Base-by-base conservation (phyloP, 768 basidiomycete genomes). In the Coprinellus aureogranulatus region DNA sequence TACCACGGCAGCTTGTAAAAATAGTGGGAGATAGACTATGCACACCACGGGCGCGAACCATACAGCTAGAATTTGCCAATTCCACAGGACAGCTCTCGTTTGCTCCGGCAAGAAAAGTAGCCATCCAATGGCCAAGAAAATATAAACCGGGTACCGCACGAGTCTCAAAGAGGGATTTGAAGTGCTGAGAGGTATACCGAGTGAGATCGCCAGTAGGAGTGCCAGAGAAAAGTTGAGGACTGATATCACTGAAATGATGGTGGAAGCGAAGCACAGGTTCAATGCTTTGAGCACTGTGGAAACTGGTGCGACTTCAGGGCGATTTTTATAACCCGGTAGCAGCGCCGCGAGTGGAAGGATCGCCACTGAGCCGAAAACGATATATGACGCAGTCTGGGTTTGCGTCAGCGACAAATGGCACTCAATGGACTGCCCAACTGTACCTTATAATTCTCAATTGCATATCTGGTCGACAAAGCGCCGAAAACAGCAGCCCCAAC, bases 191-290 rank as follows among this genome's bases (percentile, higher is more conserved):
- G 92, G 89, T 10, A 88, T 41, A 8, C 86, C 85, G 18, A 93
- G 77, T 9, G 83, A 64, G 26, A 89, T 67, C 0, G 89, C 83
- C 18, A 96, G 78, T 22, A 79, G 67, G 22, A 88, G 85, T 0
- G 95, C 91, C 20, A 98, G 85, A 8, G 92, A 93, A 72, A 96
- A 96, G 70, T 98, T 97, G 68, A 97, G 84, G 58, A 97, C 87
- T 16, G 92, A 88, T 27, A 86, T 86, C 37, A 92, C 84, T 12
- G 82, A 94, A 60, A 97, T 89, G 50, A 94, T 81, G 1, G 90
- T 89, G 2, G 96, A 96, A 23, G 92, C 83, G 46, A 90, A 72
- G 69, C 94, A 91, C 26, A 95, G 82, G 63, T 89, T 89, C 59
- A 92, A 75, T 0, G 89, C 77, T 62, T 90, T 87, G 41, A 95